Base-by-base conservation (phyloP, 192 early-diverging fungal genomes). In the Mortierella alpina region DNA sequence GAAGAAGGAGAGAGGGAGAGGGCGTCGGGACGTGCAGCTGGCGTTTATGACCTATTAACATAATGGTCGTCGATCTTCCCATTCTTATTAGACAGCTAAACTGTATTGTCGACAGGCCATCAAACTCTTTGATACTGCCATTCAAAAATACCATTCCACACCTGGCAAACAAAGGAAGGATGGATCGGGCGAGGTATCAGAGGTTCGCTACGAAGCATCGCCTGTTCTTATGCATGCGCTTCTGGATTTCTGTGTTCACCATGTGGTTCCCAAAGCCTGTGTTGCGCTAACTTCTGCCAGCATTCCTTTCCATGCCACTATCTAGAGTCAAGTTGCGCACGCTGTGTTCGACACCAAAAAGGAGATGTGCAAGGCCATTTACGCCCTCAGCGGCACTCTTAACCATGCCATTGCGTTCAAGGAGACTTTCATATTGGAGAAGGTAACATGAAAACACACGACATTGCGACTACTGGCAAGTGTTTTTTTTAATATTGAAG, bases 371-470 rank as follows among this genome's bases (percentile, higher is more conserved):
- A 76, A 76, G 42, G 67, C 74, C 9, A 70, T 76, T 12, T 76
- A 76, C 51, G 74, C 74, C 15, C 67, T 76, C 5, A 70, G 67
- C 31, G 66, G 74, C 12, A 76, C 67, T 40, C 41, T 76, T 12
- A 76, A 76, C 18, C 67, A 69, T 51, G 74, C 74, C 9, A 76
- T 76, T 47, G 74, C 60, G 12, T 70, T 70, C 40, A 76, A 76
- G 47, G 74, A 76, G 61, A 52, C 46, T 11, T 70, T 76, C 46
- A 67, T 76, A 18, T 17, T 76, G 23, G 74, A 76, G 47, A 76
- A 64, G 62, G 74, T 76, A 68, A 13, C n/a, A 23, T 40, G 1
- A 46, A 17, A 31, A 2, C 31, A 31, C 31, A 31, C 31, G 31
- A 31, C 31, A 31, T 31, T 31, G 31, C 31, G 31, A 31, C 3